Percentiles rank a stretch among this genome's conserved stretches.
Evolutionary conservation across 2,329 filamentous ascomycete genomes (phyloP).

Genomic region (Biscogniauxia sp.): DNA sequence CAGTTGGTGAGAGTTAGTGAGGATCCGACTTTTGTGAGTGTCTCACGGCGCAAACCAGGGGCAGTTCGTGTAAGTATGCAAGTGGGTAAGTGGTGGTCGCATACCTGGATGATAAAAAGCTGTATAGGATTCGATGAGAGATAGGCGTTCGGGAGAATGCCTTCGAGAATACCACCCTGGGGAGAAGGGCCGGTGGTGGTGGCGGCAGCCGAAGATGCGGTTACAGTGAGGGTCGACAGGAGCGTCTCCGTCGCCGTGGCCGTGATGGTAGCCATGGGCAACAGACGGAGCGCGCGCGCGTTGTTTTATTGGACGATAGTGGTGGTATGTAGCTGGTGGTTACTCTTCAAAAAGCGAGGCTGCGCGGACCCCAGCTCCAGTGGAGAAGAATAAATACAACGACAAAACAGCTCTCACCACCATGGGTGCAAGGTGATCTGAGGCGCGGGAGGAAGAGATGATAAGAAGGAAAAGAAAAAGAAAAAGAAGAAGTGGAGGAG

Average conservation of each 20-base stretch:
- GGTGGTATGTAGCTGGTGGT: no score
- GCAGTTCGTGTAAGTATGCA: neutral
- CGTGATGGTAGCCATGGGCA: slow-evolving; percentile 22
- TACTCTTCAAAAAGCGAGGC: neutral
- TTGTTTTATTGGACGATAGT: slow-evolving; percentile 1
- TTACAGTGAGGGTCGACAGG: slow-evolving; percentile 20
- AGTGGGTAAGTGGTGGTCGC: slow-evolving; percentile 12
- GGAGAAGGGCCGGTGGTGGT: slow-evolving; percentile 34
- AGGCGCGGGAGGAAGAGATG: no score
- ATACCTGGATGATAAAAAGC: slow-evolving; percentile 71
- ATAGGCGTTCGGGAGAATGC: slow-evolving; percentile 65
- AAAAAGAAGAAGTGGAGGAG: no score
- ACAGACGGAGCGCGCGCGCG: slow-evolving; percentile 5
- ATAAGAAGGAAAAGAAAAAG: no score
- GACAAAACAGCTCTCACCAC: no score
- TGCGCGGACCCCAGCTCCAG: neutral
- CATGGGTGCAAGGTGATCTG: no score
- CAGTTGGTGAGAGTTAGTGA: slow-evolving; percentile 1
- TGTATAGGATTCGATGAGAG: slow-evolving; percentile 70
- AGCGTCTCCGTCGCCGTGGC: slow-evolving; percentile 20
- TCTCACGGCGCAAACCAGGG: no score
- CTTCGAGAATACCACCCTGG: slow-evolving; percentile 67
- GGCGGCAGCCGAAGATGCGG: slow-evolving; percentile 18
- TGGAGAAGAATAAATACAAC: no score
- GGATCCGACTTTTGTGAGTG: neutral